Base-by-base conservation (phyloP, 108 stramenopile genomes). In the Skeletonema grethae region DNA sequence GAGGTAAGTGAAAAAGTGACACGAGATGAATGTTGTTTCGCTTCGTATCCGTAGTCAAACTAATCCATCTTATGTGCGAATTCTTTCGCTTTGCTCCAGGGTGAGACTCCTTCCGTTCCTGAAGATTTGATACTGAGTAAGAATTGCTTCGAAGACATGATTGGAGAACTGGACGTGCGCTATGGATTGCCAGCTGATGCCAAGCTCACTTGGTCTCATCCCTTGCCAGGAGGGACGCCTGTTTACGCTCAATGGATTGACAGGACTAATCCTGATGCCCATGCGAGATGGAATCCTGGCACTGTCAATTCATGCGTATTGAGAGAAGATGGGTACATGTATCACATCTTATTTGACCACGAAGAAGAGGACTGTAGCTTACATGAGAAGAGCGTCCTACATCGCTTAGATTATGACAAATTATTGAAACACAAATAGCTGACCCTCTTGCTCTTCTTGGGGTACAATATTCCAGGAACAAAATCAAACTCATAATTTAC, bases 281-380 rank as follows among this genome's bases (percentile, higher is more conserved):
- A 67, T 28, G 73, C 55, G 7, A 43, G 58, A 31, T 67, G 66
- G 73, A 29, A 67, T 22, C 59, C 73, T 35, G 73, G 73, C 1
- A 75, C 73, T 6, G 39, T 75, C 2, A 46, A 58, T 43, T 67
- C 65, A 2, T 41, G 45, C 36, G n/a, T 24, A 5, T 34, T 18
- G 3, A 29, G n/a, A 10, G 57, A 34, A 3, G 29, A 24, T 11
- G 50, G 43, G 7, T 39, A 75, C 55, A 58, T 31, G 12, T 75
- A 75, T 53, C 73, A 75, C 20, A 67, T 75, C 7, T 30, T 75
- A 25, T 75, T 75, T 32, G 75, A 76, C 61, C 64, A 76, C 58
- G 75, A 67, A 10, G 55, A 61, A 20, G 75, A 76, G 53, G 56
- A 31, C 9, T 12, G 11, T 13, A 13, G 39, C 45, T 62, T 76